These are phyloP conservation scores for Penicillium sp. DNA, from an alignment of 2,329 filamentous ascomycete genomes.

Conservation along the genomic window DNA sequence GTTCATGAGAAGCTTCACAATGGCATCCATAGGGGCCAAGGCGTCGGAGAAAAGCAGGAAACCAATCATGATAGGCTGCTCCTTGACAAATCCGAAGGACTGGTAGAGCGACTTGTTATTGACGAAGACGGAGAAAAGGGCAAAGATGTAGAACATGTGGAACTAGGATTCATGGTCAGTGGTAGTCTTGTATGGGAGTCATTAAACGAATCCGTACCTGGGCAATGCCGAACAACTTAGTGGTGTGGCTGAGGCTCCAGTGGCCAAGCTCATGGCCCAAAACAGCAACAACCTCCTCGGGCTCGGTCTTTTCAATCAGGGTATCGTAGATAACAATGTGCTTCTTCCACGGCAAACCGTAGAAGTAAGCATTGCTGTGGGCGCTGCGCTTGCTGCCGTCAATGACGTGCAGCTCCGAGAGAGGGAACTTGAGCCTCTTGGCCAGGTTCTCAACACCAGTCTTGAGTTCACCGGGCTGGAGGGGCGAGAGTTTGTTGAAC, in stretches of 20 bases:
- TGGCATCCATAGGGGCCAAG: conserved; percentile 88
- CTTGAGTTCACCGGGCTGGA: conserved; percentile 85
- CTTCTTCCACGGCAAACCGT: conserved; percentile 98
- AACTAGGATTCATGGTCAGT: conserved; percentile 52
- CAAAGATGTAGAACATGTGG: conserved; percentile 95
- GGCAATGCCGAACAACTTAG: conserved; percentile 81
- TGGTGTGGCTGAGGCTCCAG: conserved; percentile 95
- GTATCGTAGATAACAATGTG: conserved; percentile 99
- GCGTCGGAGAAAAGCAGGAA: conserved; percentile 98
- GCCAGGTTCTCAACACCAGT: conserved; percentile 81
- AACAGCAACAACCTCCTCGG: conserved; percentile 90
- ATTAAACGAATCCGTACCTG: conserved; percentile 57
- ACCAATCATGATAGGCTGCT: conserved; percentile 90
- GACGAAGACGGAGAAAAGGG: conserved; percentile 95
- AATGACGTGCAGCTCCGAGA: conserved; percentile 91
- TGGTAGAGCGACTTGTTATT: conserved; percentile 89
- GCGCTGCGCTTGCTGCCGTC: conserved; percentile 85
- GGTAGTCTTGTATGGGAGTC: not conserved
- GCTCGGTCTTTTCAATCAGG: conserved; percentile 88
- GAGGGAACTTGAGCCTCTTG: conserved; percentile 80
- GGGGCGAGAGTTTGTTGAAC: conserved; percentile 96
- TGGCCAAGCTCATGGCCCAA: conserved; percentile 94
- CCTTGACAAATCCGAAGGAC: conserved; percentile 80
- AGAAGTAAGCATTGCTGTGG: conserved; percentile 93
- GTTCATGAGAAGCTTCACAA: conserved; percentile 95